Base-by-base conservation (phyloP, 148 eudicot genomes). In the Vaccinium vitisidaea region DNA sequence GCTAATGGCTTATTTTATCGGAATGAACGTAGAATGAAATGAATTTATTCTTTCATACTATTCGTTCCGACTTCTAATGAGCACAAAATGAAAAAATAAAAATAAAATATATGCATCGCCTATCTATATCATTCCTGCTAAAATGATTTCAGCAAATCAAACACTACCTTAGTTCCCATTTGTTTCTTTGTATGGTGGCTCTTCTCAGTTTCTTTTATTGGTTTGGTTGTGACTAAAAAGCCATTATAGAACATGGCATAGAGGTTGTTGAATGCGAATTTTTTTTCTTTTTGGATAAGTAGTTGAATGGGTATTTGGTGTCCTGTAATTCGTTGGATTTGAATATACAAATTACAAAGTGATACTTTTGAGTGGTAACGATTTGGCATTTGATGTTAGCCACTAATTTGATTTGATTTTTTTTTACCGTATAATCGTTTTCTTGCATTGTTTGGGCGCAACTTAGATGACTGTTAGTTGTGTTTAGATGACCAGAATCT, bases 321-420 rank as follows among this genome's bases (percentile, higher is more conserved):
- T 61, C 67, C 67, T 61, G 67, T 61, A 61, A 61, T 61, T 61
- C 67, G 67, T 61, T 61, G 67, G 67, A 61, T 61, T 61, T 21
- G 25, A 61, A 43, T 43, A 43, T 5, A 43, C 46, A 43, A 43
- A 43, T 43, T 43, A 43, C 46, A 43, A 43, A 43, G 46, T 43
- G 46, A 43, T 43, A 43, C 46, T 43, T 39, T 5, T 43, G 46
- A 43, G 46, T 55, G 59, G 59, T 16, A 55, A 19, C 65, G 19
- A 23, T 21, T 61, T 61, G 67, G 2, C 67, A 61, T 61, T 18
- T 61, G 11, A 7, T 61, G 67, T 61, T 61, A 61, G 39, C 39
- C 36, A 32, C 36, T 32, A 32, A 32, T 32, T 32, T 32, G 36
- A 32, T 32, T 32, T 32, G 36, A 1, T 32, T 32, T 32, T 32